Evolutionary conservation across 805 yeast genomes (phyloP), one percentile per base, ranked within the genome.

Genomic region (Kurtzmaniella fragi): DNA sequence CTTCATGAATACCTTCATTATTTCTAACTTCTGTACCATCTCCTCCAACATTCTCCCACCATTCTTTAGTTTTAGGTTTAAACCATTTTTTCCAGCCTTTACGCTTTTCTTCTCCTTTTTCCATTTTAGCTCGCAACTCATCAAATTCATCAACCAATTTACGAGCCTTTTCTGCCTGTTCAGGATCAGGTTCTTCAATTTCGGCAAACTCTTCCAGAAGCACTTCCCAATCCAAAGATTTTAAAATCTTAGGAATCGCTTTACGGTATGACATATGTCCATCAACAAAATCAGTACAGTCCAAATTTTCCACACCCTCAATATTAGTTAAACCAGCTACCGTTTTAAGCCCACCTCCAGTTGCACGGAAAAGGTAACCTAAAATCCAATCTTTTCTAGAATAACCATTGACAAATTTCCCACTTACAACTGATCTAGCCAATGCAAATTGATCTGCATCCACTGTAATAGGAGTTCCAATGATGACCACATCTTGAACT

Each of bases 261-360:
- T 83, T 83, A 65, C 99, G 83, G 62, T 93, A 93, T n/a, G 84
- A 88, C 96, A 93, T 87, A 65, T 93, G 99, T 1, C 99, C 99
- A 43, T 84, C 89, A 3, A 91, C 96, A 38, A 71, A 52, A 14
- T 81, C 88, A 0, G 98, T 85, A 53, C 95, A 87, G 54, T 93
- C 95, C 45, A 83, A 73, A 59, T 91, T 91, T 47, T 89, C 95
- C 25, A 93, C 70, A 0, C 82, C 85, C 17, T 75, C 70, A 15
- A 78, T 64, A 15, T 54, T 53, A 32, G 78, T 82, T 23, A 93
- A 69, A 0, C 99, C 99, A 4, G 91, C 89, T 32, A 93, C 93
- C n/a, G 87, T 75, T 52, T 84, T 82, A 33, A 93, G 69, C 0
- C 98, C 98, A 42, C 98, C 97, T 42, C 93, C 80, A 0, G 98